Evolutionary conservation across 2,329 filamentous ascomycete genomes (phyloP).

Genomic region (Fusarium fracticaudum): DNA sequence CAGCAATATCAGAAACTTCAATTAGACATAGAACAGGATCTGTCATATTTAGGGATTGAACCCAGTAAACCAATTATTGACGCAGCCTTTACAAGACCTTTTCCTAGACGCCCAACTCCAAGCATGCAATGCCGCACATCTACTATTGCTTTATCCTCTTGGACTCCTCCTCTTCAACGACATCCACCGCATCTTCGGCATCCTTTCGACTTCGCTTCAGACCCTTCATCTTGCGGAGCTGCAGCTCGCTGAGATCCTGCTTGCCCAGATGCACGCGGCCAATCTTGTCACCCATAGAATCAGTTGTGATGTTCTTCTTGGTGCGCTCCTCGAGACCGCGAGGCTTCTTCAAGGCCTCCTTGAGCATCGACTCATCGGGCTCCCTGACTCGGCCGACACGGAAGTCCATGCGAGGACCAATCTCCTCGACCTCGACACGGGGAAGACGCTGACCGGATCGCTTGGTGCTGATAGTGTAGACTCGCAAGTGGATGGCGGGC

Average conservation of each 20-base stretch:
- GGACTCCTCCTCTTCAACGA: constrained; percentile 51
- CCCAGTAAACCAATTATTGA: constrained; percentile 44
- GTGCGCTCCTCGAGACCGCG: constrained; percentile 78
- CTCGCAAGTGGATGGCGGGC: constrained; percentile 73
- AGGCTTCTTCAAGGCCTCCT: constrained; percentile 89
- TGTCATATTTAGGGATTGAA: constrained; percentile 11
- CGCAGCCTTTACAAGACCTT: constrained; percentile 39
- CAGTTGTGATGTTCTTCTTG: constrained; percentile 97
- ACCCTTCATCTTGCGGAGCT: constrained; percentile 99
- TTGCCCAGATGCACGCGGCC: constrained; percentile 90
- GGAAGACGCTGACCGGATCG: constrained; percentile 87
- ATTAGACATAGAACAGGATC: neutral
- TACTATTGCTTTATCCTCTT: constrained; percentile 50
- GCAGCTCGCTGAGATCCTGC: constrained; percentile 86
- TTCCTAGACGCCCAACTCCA: constrained; percentile 48
- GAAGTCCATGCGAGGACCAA: constrained; percentile 94
- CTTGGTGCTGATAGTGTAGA: constrained; percentile 88
- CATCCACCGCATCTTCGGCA: constrained; percentile 57
- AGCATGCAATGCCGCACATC: constrained; percentile 32
- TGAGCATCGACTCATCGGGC: constrained; percentile 81
- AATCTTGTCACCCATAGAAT: constrained; percentile 94
- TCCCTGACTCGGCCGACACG: constrained; percentile 82
- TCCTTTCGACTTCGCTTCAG: constrained; percentile 83
- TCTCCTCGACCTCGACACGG: constrained; percentile 92
- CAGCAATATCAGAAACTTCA: neutral